Conservation (phyloP, 305 asterid genomes). For the Caryopteris hybrid region DNA sequence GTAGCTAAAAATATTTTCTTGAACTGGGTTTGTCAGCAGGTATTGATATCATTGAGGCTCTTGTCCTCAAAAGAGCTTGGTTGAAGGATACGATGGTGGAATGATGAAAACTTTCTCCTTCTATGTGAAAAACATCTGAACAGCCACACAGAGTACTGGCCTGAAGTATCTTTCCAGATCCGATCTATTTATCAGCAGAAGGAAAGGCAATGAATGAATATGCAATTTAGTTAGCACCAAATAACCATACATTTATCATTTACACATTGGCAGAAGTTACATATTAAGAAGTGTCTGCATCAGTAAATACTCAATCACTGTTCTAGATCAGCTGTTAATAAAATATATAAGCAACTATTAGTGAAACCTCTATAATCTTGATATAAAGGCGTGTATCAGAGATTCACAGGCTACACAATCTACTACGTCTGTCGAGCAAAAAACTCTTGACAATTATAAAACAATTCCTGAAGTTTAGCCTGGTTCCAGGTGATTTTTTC, state of each 20-base stretch:
- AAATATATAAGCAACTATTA: background rate
- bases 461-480: background rate
- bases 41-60: background rate
- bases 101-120: background rate
- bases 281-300: background rate
- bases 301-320: background rate
- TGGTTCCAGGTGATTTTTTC: too few species aligned
- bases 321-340: background rate
- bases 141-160: background rate
- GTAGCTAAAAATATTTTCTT: background rate
- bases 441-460: background rate
- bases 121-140: background rate
- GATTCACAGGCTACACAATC: background rate
- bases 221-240: slow-evolving; percentile 5
- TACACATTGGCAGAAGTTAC: background rate
- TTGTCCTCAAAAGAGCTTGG: background rate
- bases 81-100: background rate
- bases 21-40: background rate
- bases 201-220: background rate
- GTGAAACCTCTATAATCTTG: background rate
- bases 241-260: background rate
- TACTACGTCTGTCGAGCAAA: background rate
- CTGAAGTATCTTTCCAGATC: background rate
- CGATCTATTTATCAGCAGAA: background rate
- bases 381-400: background rate